Evolutionary conservation across 805 yeast genomes (phyloP), one percentile per base, ranked within the genome.

Genomic region (Blastobotrys muscicola): DNA sequence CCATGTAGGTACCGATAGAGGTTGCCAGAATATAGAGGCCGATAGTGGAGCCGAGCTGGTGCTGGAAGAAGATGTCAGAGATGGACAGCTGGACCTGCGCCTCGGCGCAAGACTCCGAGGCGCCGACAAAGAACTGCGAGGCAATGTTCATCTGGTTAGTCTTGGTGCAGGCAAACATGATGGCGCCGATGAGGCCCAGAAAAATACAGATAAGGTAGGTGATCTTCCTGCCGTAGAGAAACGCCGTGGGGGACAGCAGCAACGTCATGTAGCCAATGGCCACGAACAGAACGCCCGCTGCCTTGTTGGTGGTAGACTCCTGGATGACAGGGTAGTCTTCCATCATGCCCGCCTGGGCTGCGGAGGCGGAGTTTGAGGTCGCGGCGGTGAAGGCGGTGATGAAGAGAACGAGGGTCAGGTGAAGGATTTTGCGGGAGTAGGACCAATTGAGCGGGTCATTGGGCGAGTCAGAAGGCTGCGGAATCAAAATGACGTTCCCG

Each of bases 71-170:
- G 59, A 83, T 74, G 59, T 85, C 94, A 3, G 85, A 68, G 14
- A 74, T 52, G 69, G 71, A 39, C 77, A 80, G 51, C 75, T 71
- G 66, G 72, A 87, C 47, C 59, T 86, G 80, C 3, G 86, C 78
- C 59, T 84, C 94, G 29, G 82, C 84, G 58, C 84, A 80, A 9
- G 84, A 72, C 59, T 82, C 90, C 11, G 80, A 71, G 14, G 81
- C 78, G 9, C 92, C 92, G 14, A 82, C 85, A 59, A 83, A 81
- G 35, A 82, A 60, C 59, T 82, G 90, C 0, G 85, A 78, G 85
- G 85, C 80, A 33, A 82, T 73, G 0, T 85, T 74, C 56, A 80
- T 90, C 4, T 70, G 50, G 0, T 82, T 74, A 4, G 54, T 59
- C 36, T 64, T 71, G 16, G 79, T 65, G 31, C 65, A 61, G 2